Evolutionary conservation across 305 asterid genomes (phyloP).

Genomic region (Fraxinus floribunda): DNA sequence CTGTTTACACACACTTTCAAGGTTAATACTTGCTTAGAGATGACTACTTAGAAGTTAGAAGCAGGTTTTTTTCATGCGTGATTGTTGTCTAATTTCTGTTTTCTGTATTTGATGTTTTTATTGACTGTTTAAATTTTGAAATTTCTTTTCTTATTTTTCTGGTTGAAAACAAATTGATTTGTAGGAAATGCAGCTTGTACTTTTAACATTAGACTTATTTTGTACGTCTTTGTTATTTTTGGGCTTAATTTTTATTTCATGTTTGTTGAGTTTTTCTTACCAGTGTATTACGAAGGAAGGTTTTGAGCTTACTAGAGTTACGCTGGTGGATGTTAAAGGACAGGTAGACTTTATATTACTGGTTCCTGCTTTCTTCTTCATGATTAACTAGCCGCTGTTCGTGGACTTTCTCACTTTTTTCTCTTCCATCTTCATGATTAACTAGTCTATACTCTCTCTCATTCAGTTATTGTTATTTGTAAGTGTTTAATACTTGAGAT

Average conservation of each 20-base stretch:
- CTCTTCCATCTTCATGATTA: background rate
- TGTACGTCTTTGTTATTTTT: constrained; percentile 2
- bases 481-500: background rate
- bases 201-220: background rate
- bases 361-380: background rate
- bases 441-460: background rate
- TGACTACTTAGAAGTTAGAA: background rate
- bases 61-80: background rate
- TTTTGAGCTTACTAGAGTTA: constrained; percentile 85
- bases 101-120: background rate
- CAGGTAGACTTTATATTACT: constrained; percentile 47
- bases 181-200: background rate
- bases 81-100: background rate
- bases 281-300: constrained; percentile 88
- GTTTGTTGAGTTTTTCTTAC: constrained; percentile 21
- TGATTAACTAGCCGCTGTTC: background rate
- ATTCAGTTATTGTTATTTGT: background rate
- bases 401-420: background rate
- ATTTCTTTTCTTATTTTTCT: background rate
- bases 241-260: constrained; percentile 3
- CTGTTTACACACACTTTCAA: background rate
- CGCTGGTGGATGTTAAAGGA: constrained; percentile 73
- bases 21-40: background rate
- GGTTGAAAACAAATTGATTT: background rate
- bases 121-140: background rate